Evolutionary conservation across 129 eudicot species (phyloP).

Genomic region (Scalesia atractyloides): DNA sequence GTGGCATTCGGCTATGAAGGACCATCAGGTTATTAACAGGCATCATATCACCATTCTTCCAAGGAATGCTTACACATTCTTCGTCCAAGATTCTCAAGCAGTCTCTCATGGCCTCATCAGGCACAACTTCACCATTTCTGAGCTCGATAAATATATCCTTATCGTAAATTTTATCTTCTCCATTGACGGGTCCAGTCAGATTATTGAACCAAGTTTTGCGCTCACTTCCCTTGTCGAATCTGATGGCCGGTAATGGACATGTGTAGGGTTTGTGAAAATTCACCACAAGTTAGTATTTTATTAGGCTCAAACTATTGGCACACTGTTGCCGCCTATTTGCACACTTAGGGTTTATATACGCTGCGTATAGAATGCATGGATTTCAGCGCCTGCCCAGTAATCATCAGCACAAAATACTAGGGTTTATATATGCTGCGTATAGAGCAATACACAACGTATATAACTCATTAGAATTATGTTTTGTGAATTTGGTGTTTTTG

Average conservation of each 20-base stretch:
- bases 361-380: too few relatives aligned
- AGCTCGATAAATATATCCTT: neutral
- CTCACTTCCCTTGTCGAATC: slow-evolving; percentile 13
- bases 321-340: too few relatives aligned
- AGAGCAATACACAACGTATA: too few relatives aligned
- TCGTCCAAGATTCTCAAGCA: slow-evolving; percentile 27
- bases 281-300: too few relatives aligned
- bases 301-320: too few relatives aligned
- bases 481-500: too few relatives aligned
- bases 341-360: too few relatives aligned
- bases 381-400: too few relatives aligned
- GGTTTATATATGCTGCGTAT: too few relatives aligned
- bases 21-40: slow-evolving; percentile 4
- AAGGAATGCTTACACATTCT: slow-evolving; percentile 26
- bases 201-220: slow-evolving; percentile 30
- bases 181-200: slow-evolving; percentile 24
- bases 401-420: too few relatives aligned
- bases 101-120: slow-evolving; percentile 12
- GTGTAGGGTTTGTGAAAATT: too few relatives aligned
- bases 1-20: slow-evolving; percentile 14
- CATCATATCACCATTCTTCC: slow-evolving; percentile 23
- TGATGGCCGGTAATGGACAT: slow-evolving; percentile 17
- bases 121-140: slow-evolving; percentile 16
- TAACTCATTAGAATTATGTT: too few relatives aligned
- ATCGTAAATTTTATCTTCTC: slow-evolving; percentile 22